Conservation (phyloP, 2,329 filamentous ascomycete species). For the Aschersonia sp. region DNA sequence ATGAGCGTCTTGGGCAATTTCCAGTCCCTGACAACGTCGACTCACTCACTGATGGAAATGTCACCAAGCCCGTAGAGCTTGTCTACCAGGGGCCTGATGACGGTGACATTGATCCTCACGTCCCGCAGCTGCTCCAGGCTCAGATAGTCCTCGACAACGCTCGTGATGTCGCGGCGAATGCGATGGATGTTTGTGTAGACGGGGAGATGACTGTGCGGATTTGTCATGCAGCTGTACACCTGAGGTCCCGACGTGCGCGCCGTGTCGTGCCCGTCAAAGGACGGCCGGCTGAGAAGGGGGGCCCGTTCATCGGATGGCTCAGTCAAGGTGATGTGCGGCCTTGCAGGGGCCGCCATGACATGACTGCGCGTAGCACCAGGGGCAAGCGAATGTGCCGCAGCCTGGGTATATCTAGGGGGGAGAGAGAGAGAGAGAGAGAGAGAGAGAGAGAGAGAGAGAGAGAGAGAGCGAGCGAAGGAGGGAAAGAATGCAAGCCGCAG, state of each 20-base stretch:
- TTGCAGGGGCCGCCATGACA: constrained; percentile 9
- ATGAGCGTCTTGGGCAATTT: no score
- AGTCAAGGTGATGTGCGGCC: constrained; percentile 17
- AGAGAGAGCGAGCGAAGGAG: not conserved
- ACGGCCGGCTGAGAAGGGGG: constrained; percentile 18
- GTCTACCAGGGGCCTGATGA: constrained; percentile 71
- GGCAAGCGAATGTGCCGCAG: no score
- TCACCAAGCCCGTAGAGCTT: constrained; percentile 67
- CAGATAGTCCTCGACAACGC: constrained; percentile 47
- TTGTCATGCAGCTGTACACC: constrained; percentile 38
- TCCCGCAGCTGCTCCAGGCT: constrained; percentile 66
- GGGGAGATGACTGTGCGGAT: constrained; percentile 48
- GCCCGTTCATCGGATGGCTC: constrained; percentile 16
- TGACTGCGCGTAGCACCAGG: no score
- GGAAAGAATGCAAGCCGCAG: not conserved
- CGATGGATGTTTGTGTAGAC: constrained; percentile 69
- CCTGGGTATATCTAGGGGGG: no score
- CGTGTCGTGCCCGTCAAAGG: constrained; percentile 13
- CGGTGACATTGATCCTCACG: constrained; percentile 66
- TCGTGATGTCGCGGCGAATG: constrained; percentile 48
- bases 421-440: no score
- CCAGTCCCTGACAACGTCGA: not conserved
- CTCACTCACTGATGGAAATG: constrained; percentile 52
- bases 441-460: no score
- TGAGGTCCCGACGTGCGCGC: constrained; percentile 15